These are phyloP conservation scores for Quercus wislizeni DNA, from an alignment of 306 rosid species.

Conservation along the genomic window DNA sequence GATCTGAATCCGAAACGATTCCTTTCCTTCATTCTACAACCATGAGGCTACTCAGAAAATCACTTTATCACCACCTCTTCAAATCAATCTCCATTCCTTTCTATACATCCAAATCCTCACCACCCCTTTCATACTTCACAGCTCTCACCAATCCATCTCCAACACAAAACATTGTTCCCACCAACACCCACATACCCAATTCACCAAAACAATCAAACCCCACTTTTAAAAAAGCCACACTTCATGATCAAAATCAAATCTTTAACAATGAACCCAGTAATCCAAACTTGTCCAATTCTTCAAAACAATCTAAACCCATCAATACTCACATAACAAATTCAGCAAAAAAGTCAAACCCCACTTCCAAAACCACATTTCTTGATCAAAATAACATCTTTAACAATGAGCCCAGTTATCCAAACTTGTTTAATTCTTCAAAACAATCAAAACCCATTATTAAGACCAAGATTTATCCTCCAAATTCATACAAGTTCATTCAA, in stretches of 20 bases:
- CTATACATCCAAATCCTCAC: neutral
- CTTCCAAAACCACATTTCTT: neutral
- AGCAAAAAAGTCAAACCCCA: neutral
- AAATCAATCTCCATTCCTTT: neutral
- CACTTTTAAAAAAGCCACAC: neutral
- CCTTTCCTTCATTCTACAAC: neutral
- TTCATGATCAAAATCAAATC: neutral
- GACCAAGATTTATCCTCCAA: neutral
- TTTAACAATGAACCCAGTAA: neutral
- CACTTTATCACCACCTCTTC: conserved; percentile 6
- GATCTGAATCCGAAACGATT: neutral
- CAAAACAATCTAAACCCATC: neutral
- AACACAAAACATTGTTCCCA: neutral
- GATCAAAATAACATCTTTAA: neutral
- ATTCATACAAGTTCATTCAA: neutral
- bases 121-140: neutral
- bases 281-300: neutral
- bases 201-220: neutral
- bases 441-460: neutral
- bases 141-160: neutral
- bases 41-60: conserved; percentile 12
- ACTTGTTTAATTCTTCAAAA: neutral
- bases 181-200: neutral
- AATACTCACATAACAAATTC: neutral
- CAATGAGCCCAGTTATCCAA: neutral